A percentile compares a stretch with the other conserved stretches of the same genome.
Conservation (phyloP, 176 grass and related monocot genomes). For the Eremochloa ophiuroides region DNA sequence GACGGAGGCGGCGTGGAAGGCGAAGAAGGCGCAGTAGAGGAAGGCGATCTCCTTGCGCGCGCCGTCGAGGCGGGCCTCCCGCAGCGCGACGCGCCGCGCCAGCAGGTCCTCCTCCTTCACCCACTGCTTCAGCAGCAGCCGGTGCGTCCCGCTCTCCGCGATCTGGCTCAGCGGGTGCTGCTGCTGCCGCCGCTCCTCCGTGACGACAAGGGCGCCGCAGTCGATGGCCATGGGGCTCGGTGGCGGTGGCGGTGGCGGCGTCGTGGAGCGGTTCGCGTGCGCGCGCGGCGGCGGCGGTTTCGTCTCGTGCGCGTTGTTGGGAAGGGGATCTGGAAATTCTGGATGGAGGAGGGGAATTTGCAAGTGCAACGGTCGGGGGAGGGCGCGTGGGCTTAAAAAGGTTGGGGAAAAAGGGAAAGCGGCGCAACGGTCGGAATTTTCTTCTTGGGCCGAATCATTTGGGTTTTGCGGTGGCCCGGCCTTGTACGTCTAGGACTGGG, state of each 20-base stretch:
- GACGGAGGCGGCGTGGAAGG: constrained; percentile 67
- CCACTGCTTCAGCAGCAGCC: constrained; percentile 91
- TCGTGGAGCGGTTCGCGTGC: too few relatives aligned
- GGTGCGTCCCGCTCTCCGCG: constrained; percentile 65
- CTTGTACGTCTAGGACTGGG: neutral
- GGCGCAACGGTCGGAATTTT: constrained; percentile 11
- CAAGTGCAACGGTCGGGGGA: constrained; percentile 5
- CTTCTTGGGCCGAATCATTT: neutral
- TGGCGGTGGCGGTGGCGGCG: neutral
- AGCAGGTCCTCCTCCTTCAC: constrained; percentile 84
- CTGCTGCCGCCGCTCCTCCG: neutral
- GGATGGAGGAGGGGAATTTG: neutral
- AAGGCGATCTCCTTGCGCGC: constrained; percentile 64
- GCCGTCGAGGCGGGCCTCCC: constrained; percentile 68
- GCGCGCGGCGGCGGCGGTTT: neutral
- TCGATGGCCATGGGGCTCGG: constrained; percentile 12
- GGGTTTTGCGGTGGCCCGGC: neutral
- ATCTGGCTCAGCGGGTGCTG: constrained; percentile 80
- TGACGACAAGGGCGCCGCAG: neutral
- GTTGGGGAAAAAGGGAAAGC: neutral
- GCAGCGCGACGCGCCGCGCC: constrained; percentile 68
- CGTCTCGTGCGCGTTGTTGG: neutral
- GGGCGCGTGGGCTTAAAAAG: neutral
- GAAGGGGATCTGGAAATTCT: too few relatives aligned
- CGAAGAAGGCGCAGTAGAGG: constrained; percentile 86